Base-by-base conservation (phyloP, 805 yeast genomes). In the Wickerhamomyces hampshirensis region DNA sequence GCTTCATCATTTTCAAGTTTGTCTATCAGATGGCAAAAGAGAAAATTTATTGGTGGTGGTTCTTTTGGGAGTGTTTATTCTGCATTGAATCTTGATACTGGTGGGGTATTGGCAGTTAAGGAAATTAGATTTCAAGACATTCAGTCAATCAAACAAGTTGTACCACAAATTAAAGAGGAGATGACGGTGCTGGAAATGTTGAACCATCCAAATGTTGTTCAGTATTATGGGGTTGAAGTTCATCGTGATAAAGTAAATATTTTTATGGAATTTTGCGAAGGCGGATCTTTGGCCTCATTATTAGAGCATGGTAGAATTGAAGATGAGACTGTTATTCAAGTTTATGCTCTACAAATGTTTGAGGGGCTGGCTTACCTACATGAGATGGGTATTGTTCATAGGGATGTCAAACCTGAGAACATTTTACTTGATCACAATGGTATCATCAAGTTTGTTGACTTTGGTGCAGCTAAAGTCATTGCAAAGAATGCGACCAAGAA, bases 191-290 rank as follows among this genome's bases (percentile, higher is more conserved):
- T 93, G 49, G 98, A 93, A 62, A 85, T 88, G 83, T 67, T 93
- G 42, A 84, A 88, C 43, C 98, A 93, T 62, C 98, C 98, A 8
- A 93, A 93, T 55, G 84, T 93, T 48, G 98, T 93, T 5, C 96
- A 89, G 56, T 93, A 91, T 57, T 89, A 78, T 54, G 98, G 98
- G 34, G 96, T 93, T 26, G 98, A 93, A 59, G 97, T 93, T 5
- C 98, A 93, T 60, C 73, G 97, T 36, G 98, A 93, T 59, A 77
- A 85, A 45, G 97, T 93, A 13, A 89, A 87, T 58, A 81, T 93
- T 23, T 93, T 93, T 58, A 93, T 93, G 98, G 98, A 93, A 61
- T 89, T 75, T 62, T 93, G 98, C 66, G 94, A 89, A 50, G 89
- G 96, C 27, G 98, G 98, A 1, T 89, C 98, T 0, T 66, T 93